Base-by-base conservation (phyloP, 805 yeast species). In the Starmerella gropengiesseri region DNA sequence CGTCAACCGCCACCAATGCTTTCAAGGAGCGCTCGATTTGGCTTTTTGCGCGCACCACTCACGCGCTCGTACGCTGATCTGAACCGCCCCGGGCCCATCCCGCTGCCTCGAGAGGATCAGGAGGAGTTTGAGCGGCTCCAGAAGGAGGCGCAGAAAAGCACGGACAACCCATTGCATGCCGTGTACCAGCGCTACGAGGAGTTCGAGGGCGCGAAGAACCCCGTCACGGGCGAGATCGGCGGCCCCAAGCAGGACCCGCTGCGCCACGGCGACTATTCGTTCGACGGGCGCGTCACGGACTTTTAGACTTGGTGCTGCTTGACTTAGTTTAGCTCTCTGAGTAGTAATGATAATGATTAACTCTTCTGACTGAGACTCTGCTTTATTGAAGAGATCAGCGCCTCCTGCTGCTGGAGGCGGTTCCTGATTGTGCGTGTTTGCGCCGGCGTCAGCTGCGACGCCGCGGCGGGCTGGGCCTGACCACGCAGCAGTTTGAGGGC, bases 191-290 rank as follows among this genome's bases (percentile, higher is more conserved):
- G 86, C 3, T 78, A 86, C 42, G 94, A 95, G 2, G 98, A 91
- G 57, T 91, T 91, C 58, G 95, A 87, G 62, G 98, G 98, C 1
- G 87, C 86, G 48, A 76, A 71, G 14, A 91, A 91, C 58, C 98
- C 98, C 0, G 72, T 59, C 39, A 91, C 98, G 1, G 98, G 98
- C 3, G 98, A 91, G 63, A 69, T 80, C 18, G 95, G 95, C 37
- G 98, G 98, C 0, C 98, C 98, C 20, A 91, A 91, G 57, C 97
- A 91, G 61, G 96, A 91, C 57, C 98, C 98, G 0, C 69, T 85
- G 50, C 75, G 77, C 55, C 89, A 84, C 55, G 86, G 86, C 14
- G 97, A 87, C 55, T 91, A 93, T 75, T 79, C 95, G 7, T 91
- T 80, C 61, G 89, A 91, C 57, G 98, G 98, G 0, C 74, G 97